Evolutionary conservation across 2,329 filamentous ascomycete species (phyloP).

Genomic region (Nannizziopsis arthrosporioides): DNA sequence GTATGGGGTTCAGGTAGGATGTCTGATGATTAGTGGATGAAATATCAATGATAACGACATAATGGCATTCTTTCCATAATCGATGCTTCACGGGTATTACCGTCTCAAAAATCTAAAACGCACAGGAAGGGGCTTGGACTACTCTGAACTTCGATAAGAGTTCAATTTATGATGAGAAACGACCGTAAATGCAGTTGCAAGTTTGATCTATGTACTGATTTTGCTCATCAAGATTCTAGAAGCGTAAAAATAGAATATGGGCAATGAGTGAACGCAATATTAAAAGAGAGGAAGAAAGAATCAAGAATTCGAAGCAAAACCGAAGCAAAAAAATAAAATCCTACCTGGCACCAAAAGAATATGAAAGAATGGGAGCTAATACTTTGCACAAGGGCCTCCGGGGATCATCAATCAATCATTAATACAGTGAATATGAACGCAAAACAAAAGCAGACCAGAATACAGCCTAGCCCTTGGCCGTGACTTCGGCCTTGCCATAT

Average conservation of each 20-base stretch:
- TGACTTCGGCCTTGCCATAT: too few relatives aligned
- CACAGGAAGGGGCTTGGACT: too few relatives aligned
- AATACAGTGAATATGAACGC: conserved; percentile 5
- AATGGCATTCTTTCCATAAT: too few relatives aligned
- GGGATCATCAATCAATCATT: conserved; percentile 1
- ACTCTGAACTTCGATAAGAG: too few relatives aligned
- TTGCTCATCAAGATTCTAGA: not conserved
- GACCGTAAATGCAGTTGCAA: not conserved
- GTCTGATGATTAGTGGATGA: too few relatives aligned
- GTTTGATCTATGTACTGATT: too few relatives aligned
- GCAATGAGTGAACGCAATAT: not conserved
- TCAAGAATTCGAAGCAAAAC: not conserved
- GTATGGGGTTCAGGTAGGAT: too few relatives aligned
- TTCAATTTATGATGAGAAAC: too few relatives aligned
- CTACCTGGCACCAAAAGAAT: not conserved
- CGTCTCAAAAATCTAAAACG: too few relatives aligned
- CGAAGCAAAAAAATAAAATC: not conserved
- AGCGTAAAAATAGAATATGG: not conserved
- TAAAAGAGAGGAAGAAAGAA: not conserved
- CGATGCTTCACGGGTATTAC: too few relatives aligned
- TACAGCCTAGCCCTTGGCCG: too few relatives aligned
- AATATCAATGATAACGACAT: too few relatives aligned
- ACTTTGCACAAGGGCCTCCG: conserved; percentile 7
- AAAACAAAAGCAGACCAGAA: not conserved
- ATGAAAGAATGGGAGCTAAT: not conserved